Percentiles rank a stretch among this genome's conserved stretches.
Evolutionary conservation across 2,329 filamentous ascomycete genomes (phyloP).

Genomic region (Drechslerella coelobrocha): DNA sequence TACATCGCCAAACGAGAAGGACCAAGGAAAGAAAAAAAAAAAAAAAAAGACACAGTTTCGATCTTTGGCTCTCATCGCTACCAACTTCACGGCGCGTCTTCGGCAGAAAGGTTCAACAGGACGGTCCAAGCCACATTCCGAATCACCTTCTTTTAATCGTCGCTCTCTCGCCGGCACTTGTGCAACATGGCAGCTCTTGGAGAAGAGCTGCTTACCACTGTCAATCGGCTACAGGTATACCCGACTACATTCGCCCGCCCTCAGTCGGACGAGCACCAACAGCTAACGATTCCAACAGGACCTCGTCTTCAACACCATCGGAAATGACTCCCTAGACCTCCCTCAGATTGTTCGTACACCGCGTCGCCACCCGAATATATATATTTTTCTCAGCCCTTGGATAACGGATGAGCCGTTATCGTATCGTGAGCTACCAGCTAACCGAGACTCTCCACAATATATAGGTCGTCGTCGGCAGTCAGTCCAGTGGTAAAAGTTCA

Average conservation of each 20-base stretch:
- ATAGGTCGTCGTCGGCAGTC: slow-evolving; percentile 96
- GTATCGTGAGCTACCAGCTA: slow-evolving; percentile 31
- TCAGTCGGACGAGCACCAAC: slow-evolving; percentile 32
- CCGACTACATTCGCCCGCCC: slow-evolving; percentile 13
- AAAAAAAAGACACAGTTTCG: neutral
- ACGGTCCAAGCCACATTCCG: slow-evolving; percentile 1
- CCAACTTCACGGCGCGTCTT: slow-evolving; percentile 13
- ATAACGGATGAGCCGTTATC: no score
- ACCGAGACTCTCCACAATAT: slow-evolving; percentile 51
- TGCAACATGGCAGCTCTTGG: slow-evolving; percentile 83
- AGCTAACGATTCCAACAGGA: slow-evolving; percentile 41
- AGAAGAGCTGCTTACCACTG: slow-evolving; percentile 90
- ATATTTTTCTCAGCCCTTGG: no score
- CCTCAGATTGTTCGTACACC: slow-evolving; percentile 87
- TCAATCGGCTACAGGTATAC: slow-evolving; percentile 88
- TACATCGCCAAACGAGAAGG: slow-evolving; percentile 7
- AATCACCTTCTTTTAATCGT: slow-evolving; percentile 18
- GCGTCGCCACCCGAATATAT: slow-evolving; percentile 17
- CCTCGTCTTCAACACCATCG: slow-evolving; percentile 95
- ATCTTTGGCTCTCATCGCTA: neutral
- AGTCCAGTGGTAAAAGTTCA: slow-evolving; percentile 97
- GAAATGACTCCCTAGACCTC: slow-evolving; percentile 95
- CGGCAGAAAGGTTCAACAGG: slow-evolving; percentile 8
- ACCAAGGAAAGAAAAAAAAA: neutral
- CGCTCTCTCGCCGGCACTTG: slow-evolving; percentile 50